Evolutionary conservation across 1,139 yeast species (phyloP).

Genomic region (Candida sp.): DNA sequence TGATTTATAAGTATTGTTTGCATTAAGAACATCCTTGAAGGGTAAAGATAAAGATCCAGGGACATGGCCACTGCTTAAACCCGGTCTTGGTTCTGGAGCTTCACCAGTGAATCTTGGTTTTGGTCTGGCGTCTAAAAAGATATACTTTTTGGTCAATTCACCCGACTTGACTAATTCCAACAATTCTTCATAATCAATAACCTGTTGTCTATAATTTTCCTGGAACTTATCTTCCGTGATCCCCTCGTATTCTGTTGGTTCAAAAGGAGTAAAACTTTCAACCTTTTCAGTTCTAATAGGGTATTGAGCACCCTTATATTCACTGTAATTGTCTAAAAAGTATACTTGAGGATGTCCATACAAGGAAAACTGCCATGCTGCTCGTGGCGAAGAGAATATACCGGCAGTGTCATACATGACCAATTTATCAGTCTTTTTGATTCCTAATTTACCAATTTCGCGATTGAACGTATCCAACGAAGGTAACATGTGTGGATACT

Average conservation of each 20-base stretch:
- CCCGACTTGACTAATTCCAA: constrained; percentile 50
- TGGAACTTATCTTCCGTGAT: constrained; percentile 17
- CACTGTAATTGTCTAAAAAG: constrained; percentile 65
- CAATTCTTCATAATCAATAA: constrained; percentile 64
- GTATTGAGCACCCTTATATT: constrained; percentile 33
- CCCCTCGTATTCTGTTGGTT: constrained; percentile 14
- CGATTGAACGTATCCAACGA: constrained; percentile 48
- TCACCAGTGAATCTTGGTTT: constrained; percentile 70
- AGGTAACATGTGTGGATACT: constrained; percentile 92
- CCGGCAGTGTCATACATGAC: constrained; percentile 88
- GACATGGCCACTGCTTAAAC: constrained; percentile 84
- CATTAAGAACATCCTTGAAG: constrained; percentile 54
- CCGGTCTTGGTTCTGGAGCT: constrained; percentile 86
- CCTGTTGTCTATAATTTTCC: constrained; percentile 40
- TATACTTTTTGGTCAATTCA: constrained; percentile 44
- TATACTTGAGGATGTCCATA: constrained; percentile 72
- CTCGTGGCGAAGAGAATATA: constrained; percentile 84
- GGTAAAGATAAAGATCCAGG: constrained; percentile 83
- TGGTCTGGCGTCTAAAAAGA: constrained; percentile 80
- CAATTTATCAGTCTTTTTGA: constrained; percentile 49
- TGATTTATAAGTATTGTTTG: constrained; percentile 47
- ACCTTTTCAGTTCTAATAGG: constrained; percentile 22
- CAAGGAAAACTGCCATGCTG: constrained; percentile 81
- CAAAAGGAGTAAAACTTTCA: constrained; percentile 10
- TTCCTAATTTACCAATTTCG: constrained; percentile 48